These are phyloP conservation scores for Zoysia matrella DNA, from an alignment of 202 grass and related monocot species.

Conservation along the genomic window DNA sequence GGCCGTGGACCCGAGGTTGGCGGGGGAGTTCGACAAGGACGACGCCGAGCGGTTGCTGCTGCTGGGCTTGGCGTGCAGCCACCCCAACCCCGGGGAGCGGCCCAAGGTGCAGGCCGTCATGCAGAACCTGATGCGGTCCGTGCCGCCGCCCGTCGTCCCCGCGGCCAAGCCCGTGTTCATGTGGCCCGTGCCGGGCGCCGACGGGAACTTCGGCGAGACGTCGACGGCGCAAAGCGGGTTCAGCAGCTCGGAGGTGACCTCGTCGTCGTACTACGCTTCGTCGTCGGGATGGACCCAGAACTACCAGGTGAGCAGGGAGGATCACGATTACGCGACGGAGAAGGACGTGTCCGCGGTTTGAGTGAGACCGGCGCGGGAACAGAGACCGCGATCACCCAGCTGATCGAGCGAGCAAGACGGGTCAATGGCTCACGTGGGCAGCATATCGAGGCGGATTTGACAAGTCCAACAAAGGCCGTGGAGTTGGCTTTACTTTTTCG, in stretches of 20 bases:
- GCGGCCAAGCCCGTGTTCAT: conserved; percentile 73
- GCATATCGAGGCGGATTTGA: background rate
- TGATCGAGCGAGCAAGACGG: background rate
- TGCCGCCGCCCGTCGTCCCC: conserved; percentile 57
- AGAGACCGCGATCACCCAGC: background rate
- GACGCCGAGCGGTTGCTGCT: conserved; percentile 74
- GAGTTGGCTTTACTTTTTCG: too few species aligned
- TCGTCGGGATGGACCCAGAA: too few species aligned
- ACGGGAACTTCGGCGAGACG: background rate
- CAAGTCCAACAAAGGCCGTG: background rate
- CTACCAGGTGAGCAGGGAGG: too few species aligned
- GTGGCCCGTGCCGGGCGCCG: conserved; percentile 51
- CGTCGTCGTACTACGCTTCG: conserved; percentile 42
- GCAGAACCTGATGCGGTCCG: conserved; percentile 56
- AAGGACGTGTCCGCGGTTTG: conserved; percentile 9
- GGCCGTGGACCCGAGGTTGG: conserved; percentile 55
- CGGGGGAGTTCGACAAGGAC: conserved; percentile 38
- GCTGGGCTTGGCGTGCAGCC: conserved; percentile 85
- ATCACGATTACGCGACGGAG: too few species aligned
- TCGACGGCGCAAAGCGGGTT: conserved; percentile 8
- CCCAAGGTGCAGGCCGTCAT: conserved; percentile 58
- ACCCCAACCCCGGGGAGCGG: conserved; percentile 29
- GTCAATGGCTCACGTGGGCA: conserved; percentile 29
- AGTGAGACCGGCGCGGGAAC: background rate
- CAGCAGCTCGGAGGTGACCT: background rate